Evolutionary conservation across 148 eudicot species (phyloP).

Genomic region (Rhododendron griersonianum): DNA sequence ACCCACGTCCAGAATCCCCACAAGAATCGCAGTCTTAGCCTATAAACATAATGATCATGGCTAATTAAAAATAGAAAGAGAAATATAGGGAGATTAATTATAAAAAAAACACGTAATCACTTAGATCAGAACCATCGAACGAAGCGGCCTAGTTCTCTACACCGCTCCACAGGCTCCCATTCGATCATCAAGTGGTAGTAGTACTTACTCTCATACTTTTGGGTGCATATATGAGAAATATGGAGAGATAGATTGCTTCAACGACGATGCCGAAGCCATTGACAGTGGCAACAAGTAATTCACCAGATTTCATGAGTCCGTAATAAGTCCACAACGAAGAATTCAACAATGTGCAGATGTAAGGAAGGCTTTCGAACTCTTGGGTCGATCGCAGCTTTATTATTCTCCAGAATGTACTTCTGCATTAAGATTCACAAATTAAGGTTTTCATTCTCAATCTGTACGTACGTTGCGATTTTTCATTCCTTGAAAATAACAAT

Average conservation of each 20-base stretch:
- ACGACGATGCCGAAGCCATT: constrained; percentile 48
- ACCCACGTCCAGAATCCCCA: constrained; percentile 35
- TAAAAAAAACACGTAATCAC: too few species aligned
- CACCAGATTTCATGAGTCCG: constrained; percentile 38
- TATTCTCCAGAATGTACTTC: constrained; percentile 51
- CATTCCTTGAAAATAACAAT: not conserved
- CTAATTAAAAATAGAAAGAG: too few species aligned
- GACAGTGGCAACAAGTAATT: constrained; percentile 43
- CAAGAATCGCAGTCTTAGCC: constrained; percentile 36
- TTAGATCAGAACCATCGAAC: too few species aligned
- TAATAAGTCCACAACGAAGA: constrained; percentile 54
- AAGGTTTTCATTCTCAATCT: not conserved
- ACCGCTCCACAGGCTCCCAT: too few species aligned
- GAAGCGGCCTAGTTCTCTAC: too few species aligned
- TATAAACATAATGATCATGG: not conserved
- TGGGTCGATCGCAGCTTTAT: constrained; percentile 38
- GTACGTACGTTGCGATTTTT: too few species aligned
- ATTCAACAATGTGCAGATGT: constrained; percentile 45
- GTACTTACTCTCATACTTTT: constrained; percentile 30
- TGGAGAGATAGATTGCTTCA: constrained; percentile 31
- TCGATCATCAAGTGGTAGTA: not conserved
- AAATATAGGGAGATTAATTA: too few species aligned
- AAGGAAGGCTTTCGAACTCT: constrained; percentile 57
- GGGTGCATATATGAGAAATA: constrained; percentile 42
- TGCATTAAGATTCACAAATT: constrained; percentile 10